These are phyloP conservation scores for Sisymbrium altissimum DNA, from an alignment of 345 rosid genomes.

Conservation along the genomic window DNA sequence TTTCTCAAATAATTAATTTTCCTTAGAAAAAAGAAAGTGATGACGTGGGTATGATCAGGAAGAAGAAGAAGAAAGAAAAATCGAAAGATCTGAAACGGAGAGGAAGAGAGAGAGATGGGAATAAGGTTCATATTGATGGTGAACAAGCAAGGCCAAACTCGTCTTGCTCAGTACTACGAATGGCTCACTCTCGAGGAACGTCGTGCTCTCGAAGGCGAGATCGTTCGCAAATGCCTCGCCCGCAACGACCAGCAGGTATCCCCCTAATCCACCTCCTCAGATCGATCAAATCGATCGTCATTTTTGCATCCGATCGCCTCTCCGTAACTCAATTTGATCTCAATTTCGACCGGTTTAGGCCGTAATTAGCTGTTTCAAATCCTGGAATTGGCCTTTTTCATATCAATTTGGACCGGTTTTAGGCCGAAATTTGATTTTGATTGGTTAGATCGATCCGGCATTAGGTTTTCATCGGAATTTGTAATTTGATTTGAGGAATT, in stretches of 20 bases:
- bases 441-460: no score
- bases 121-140: slow-evolving; percentile 97
- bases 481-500: no score
- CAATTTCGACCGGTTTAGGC: no score
- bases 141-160: slow-evolving; percentile 99
- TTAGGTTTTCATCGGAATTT: no score
- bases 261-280: background rate
- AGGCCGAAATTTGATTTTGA: no score
- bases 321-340: background rate
- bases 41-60: background rate
- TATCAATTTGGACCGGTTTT: no score
- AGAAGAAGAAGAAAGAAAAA: background rate
- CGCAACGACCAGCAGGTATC: slow-evolving; percentile 90
- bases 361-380: background rate
- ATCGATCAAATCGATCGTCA: background rate
- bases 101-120: slow-evolving; percentile 50
- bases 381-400: slow-evolving; percentile 12
- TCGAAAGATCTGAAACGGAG: background rate
- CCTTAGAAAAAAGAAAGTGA: background rate
- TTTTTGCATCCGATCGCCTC: slow-evolving; percentile 12
- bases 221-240: slow-evolving; percentile 99
- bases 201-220: slow-evolving; percentile 98
- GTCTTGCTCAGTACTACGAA: slow-evolving; percentile 96
- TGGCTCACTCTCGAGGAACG: slow-evolving; percentile 98
- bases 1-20: no score